Conservation (phyloP, 108 stramenopile genomes). For the Skeletonema potamos region DNA sequence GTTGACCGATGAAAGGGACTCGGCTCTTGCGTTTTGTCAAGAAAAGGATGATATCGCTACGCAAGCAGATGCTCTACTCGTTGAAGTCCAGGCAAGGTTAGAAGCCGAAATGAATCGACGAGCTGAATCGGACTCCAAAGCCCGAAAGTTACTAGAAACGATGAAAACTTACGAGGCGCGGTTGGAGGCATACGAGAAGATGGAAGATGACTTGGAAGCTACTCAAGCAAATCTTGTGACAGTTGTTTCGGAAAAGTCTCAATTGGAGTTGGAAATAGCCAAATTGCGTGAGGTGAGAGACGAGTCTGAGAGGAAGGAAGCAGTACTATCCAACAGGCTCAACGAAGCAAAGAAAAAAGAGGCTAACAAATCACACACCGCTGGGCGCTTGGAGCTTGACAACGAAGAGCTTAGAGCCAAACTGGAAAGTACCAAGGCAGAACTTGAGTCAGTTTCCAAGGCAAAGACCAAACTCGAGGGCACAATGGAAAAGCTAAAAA, state of each 20-base stretch:
- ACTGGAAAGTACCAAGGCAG: constrained; percentile 38
- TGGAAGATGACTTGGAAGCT: constrained; percentile 50
- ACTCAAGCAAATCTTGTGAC: constrained; percentile 32
- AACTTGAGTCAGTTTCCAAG: constrained; percentile 41
- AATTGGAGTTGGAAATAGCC: constrained; percentile 38
- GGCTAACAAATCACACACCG: constrained; percentile 59
- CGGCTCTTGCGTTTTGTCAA: constrained; percentile 29
- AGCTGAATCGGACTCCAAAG: constrained; percentile 34
- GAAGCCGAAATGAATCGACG: constrained; percentile 61
- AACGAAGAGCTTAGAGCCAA: constrained; percentile 50
- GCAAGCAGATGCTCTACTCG: constrained; percentile 42
- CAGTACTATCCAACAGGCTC: constrained; percentile 61
- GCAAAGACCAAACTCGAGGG: constrained; percentile 59
- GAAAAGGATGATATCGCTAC: constrained; percentile 22
- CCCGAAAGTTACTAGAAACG: constrained; percentile 7
- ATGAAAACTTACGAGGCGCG: constrained; percentile 35
- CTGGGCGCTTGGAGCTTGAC: constrained; percentile 64
- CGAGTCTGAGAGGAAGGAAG: constrained; percentile 69
- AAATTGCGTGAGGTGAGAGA: constrained; percentile 61
- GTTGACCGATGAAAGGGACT: constrained; percentile 45
- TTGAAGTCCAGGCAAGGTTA: constrained; percentile 64
- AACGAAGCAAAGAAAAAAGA: constrained; percentile 82
- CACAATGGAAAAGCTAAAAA: constrained; percentile 63
- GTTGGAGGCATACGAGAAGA: constrained; percentile 15
- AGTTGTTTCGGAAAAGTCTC: constrained; percentile 32